Evolutionary conservation across 257 asterid species (phyloP), one percentile per base, ranked within the genome.

Genomic region (Ilex aquifolium): DNA sequence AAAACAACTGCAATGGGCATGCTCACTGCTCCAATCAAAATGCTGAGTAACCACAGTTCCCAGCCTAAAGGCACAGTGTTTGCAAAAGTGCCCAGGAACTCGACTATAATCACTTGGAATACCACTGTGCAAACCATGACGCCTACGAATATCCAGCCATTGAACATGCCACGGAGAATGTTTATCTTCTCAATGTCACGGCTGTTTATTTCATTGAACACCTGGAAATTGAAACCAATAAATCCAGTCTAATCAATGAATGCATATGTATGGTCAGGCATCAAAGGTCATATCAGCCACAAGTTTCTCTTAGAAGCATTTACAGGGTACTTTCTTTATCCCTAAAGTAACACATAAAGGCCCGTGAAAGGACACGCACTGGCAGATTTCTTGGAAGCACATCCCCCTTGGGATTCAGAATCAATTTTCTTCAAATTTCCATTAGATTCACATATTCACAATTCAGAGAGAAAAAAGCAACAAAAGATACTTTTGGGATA

Each of bases 181-280:
- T 90, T 87, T 65, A 93, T 85, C 92, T 87, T 90, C 68, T 93
- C 95, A 66, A 90, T 84, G 69, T 90, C 97, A 7, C 99, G 91
- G 79, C 97, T 90, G 88, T 93, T 93, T 71, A 90, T 81, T 76
- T 93, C 97, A n/a, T 93, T 93, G 83, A 93, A 93, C 21, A 90
- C 96, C 99, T 93, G 81, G 64, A 71, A 61, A 63, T 30, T 16
- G 60, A 46, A 31, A 46, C 14, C 57, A 53, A 30, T 10, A 56
- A 36, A 31, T 49, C 10, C 27, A 53, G 15, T 7, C 10, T 15
- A 15, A 53, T 10, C 14, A 15, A 53, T 15, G n/a, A 53, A 53
- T 53, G 7, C 57, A 53, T 53, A 21, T 10, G 52, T 10, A 46
- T 46, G n/a, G 4, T 10, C 13, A 4, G 6, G n/a, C n/a, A 46